These are phyloP conservation scores for Dendrobium catenatum DNA, from an alignment of 106 monocot genomes.

Conservation along the genomic window DNA sequence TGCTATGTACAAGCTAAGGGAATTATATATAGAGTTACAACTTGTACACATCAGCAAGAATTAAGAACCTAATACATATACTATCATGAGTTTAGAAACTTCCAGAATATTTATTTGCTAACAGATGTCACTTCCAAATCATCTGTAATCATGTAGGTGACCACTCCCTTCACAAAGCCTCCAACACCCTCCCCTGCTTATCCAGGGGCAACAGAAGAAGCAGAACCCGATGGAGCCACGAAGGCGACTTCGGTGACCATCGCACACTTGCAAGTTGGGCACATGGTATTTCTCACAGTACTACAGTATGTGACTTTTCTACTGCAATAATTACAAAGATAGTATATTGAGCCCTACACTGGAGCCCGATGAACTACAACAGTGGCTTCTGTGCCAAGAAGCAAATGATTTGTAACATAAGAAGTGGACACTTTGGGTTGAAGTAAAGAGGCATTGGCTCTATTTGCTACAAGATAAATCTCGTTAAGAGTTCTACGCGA, in stretches of 20 bases:
- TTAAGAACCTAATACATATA: no score
- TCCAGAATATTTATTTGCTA: no score
- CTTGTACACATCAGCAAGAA: no score
- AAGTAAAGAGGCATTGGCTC: not conserved
- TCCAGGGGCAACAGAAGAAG: no score
- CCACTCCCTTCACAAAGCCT: conserved; percentile 16
- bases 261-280: not conserved
- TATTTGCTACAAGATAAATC: not conserved
- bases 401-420: not conserved
- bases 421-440: not conserved
- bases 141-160: conserved; percentile 37
- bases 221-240: no score
- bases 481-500: conserved; percentile 9
- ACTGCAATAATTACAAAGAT: not conserved
- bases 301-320: not conserved
- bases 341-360: not conserved
- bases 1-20: no score
- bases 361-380: no score
- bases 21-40: no score
- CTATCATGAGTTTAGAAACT: no score
- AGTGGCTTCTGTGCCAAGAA: not conserved
- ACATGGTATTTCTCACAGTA: not conserved
- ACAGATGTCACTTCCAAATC: conserved; percentile 11
- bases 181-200: not conserved
- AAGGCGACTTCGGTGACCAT: not conserved